Evolutionary conservation across 2,329 filamentous ascomycete species (phyloP), one percentile per base, ranked within the genome.

Genomic region (Fusarium sp.): DNA sequence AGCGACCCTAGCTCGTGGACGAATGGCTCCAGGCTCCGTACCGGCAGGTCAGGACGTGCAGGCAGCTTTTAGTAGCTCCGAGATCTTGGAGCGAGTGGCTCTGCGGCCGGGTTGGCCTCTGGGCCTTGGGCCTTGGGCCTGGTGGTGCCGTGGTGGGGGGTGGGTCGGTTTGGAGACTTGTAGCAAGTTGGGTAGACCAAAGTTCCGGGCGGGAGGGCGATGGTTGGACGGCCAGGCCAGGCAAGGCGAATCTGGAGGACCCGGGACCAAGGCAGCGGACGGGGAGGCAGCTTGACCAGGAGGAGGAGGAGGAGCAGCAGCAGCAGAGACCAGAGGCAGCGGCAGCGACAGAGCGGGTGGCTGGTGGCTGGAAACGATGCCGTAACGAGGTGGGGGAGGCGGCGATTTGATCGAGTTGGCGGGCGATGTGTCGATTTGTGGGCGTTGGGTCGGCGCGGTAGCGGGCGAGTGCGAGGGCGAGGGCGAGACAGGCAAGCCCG

Each of bases 1-100:
- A 73, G 68, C 71, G 77, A 78, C 77, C 78, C 77, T 75, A 76
- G 77, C 73, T 77, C 70, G 67, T 72, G 68, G 73, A 65, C 72
- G 70, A 75, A 75, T 75, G 70, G 73, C 73, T 75, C 70, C 69
- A 72, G 73, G 70, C 72, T 75, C 73, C 73, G 74, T 76, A 73
- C 72, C 74, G 73, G 65, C 68, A 74, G 72, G 72, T 73, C 73
- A 74, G 71, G 73, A 75, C 69, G 73, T 76, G 74, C 73, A 76
- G 73, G 66, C 65, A 75, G 65, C 72, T 75, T 51, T 74, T 75
- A 75, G 73, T 74, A 73, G 74, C 67, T 76, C 74, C 73, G 68
- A 76, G 74, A 75, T 76, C 73, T 75, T 75, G 72, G 73, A 76
- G 72, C 73, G 70, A 68, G 72, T 72, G 73, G 73, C 68, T 69